phyloP scores from a whole-genome alignment of 495 filamentous ascomycete genomes.

The Penicillium antarcticum region DNA sequence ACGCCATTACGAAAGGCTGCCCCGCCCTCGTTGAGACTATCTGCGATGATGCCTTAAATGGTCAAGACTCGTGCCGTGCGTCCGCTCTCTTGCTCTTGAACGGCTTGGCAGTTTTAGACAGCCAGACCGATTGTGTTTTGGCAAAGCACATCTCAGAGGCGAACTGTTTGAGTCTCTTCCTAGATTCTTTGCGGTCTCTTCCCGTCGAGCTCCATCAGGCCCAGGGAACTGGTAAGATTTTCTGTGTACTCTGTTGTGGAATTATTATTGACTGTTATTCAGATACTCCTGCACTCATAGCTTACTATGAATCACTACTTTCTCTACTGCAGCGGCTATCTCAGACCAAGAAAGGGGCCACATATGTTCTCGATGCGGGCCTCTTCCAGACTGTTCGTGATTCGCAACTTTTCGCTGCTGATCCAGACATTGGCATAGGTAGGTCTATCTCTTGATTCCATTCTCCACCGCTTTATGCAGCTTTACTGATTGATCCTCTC shows the following conservation, averaged over 20 bases:
- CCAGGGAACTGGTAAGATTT: conserved; percentile 45
- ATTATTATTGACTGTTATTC: conserved; percentile 8
- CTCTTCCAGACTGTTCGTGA: conserved; percentile 80
- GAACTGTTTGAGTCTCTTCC: conserved; percentile 85
- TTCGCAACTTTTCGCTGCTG: conserved; percentile 79
- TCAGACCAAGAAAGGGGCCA: conserved; percentile 75
- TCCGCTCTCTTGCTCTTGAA: conserved; percentile 77
- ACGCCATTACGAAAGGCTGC: conserved; percentile 72
- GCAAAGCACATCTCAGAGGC: conserved; percentile 76
- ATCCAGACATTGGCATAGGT: conserved; percentile 89
- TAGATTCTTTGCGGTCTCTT: conserved; percentile 76
- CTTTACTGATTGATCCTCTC: conserved; percentile 23
- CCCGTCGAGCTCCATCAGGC: conserved; percentile 59
- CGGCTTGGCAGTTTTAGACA: conserved; percentile 64
- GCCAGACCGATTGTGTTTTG: conserved; percentile 63
- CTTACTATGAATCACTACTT: conserved; percentile 73
- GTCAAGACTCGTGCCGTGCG: conserved; percentile 74
- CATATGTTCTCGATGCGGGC: conserved; percentile 77
- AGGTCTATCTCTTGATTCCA: conserved; percentile 33
- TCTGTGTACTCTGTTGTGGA: neutral
- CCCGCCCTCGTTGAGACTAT: conserved; percentile 77
- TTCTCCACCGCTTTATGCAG: neutral
- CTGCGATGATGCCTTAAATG: conserved; percentile 90
- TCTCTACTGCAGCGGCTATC: conserved; percentile 80
- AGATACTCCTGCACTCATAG: conserved; percentile 54